Percentiles rank a stretch among this genome's conserved stretches.
Conservation (phyloP, 805 yeast genomes). For the Grigorovia transvaalensis region DNA sequence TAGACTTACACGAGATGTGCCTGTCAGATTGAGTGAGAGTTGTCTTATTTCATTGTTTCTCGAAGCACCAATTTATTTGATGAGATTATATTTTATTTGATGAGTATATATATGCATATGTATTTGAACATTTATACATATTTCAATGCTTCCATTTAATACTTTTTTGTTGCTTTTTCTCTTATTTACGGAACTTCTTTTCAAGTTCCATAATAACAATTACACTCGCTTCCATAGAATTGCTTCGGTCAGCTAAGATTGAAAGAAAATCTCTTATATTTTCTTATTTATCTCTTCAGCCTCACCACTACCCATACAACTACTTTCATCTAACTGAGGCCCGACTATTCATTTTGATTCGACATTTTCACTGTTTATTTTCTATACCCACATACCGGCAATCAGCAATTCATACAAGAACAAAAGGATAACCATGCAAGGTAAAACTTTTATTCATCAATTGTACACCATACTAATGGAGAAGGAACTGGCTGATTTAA, state of each 20-base stretch:
- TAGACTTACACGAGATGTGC: background rate
- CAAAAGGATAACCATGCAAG: slow-evolving; percentile 2
- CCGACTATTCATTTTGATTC: no score
- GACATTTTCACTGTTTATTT: no score
- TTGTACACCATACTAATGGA: slow-evolving; percentile 20
- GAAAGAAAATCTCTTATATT: no score
- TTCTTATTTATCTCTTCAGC: no score
- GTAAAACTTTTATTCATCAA: slow-evolving; percentile 24
- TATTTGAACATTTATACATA: background rate
- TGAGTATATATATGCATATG: background rate
- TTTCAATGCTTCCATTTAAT: background rate
- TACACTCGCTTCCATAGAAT: no score
- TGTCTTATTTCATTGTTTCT: background rate
- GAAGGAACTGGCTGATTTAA: slow-evolving; percentile 15
- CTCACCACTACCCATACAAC: no score
- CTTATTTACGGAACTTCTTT: background rate
- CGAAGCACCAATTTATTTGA: no score
- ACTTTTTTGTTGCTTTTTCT: background rate
- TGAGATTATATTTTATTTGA: no score
- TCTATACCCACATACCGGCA: no score
- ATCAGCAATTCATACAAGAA: background rate
- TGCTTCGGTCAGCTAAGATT: no score
- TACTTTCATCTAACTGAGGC: no score
- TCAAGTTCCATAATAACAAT: no score
- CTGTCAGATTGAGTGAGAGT: background rate